Base-by-base conservation (phyloP, 768 basidiomycete species). In the Multifurca ochricompacta region DNA sequence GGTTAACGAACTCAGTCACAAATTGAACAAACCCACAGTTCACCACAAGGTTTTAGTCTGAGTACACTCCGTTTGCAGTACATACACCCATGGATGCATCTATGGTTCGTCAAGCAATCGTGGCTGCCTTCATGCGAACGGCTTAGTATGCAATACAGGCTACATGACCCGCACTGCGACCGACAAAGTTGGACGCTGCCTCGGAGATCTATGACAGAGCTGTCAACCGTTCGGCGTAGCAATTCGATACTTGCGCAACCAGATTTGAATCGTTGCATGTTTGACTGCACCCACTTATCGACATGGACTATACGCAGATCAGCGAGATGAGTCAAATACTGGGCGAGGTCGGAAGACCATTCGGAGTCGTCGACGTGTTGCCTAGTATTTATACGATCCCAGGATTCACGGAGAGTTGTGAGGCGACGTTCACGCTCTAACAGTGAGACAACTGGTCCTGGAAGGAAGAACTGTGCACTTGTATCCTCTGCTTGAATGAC, bases 71-170 rank as follows among this genome's bases (percentile, higher is more conserved):
- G 68, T 9, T 74, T 69, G 39, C 65, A 65, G 55, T 74, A 79
- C 32, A 73, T 69, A 56, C 82, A 82, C 18, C 53, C 25, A 31
- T 72, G 70, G 9, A 58, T 52, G 50, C 82, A 84, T 6, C 59
- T 31, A 58, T 83, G 82, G 18, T 67, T 61, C 1, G 82, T 78
- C 31, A 66, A 64, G 56, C 82, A 84, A 48, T 79, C 65, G 56
- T 84, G 82, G 1, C 42, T 50, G 2, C 64, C 66, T 7, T 73
- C 71, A 52, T 84, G 83, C 18, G 67, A 67, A 6, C 74, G 72
- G 48, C 68, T 67, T 27, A 69, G 71, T 10, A 81, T 48, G 59
- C 83, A 84, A 14, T 66, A 60, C 2, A 83, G 66, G 37, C 77
- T 71, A 61, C 83, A 84, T 1, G 44, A 43, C 0, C 56, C 54